Base-by-base conservation (phyloP, 345 rosid genomes). In the Excoecaria agallocha region DNA sequence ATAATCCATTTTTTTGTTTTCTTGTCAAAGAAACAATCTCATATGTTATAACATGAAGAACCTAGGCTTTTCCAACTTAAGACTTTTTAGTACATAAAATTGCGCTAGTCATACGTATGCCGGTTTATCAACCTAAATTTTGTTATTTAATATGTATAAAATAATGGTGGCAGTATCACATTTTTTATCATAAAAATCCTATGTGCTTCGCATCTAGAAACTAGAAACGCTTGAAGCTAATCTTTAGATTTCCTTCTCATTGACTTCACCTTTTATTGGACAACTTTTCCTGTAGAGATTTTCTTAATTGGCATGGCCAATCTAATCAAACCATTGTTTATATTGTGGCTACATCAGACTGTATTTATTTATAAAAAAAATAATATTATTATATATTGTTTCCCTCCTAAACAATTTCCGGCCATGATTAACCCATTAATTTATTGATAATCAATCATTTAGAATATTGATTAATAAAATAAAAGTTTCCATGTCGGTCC, bases 1-100 rank as follows among this genome's bases (percentile, higher is more conserved):
- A 1, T 8, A 56, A 9, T 56, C 3, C n/a, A n/a, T 56, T 6
- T 7, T 8, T 20, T 3, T 56, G n/a, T 56, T 56, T 20, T n/a
- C n/a, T 11, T 22, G 3, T 51, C 55, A 51, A 12, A 12, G 5
- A 51, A 0, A 51, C 4, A 51, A 51, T 58, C 11, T 9, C 30
- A 30, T 30, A 30, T 30, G 30, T 30, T 2, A 30, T 58, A 22
- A 7, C 62, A 3, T 22, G 38, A 10, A 58, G 19, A 25, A 60
- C 13, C 41, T 30, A 60, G 9, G 3, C 25, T 30, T 60, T 60
- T 60, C 39, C 41, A 25, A 12, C 41, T 13, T 41, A 3, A 61
- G 66, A 61, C 66, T 61, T 61, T 61, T 61, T 15, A 35, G 43
- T 37, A 37, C 66, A 61, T 37, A 61, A 61, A 16, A 61, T 61